Evolutionary conservation across 768 basidiomycete species (phyloP), one percentile per base, ranked within the genome.

Genomic region (Termitomyces sp.): DNA sequence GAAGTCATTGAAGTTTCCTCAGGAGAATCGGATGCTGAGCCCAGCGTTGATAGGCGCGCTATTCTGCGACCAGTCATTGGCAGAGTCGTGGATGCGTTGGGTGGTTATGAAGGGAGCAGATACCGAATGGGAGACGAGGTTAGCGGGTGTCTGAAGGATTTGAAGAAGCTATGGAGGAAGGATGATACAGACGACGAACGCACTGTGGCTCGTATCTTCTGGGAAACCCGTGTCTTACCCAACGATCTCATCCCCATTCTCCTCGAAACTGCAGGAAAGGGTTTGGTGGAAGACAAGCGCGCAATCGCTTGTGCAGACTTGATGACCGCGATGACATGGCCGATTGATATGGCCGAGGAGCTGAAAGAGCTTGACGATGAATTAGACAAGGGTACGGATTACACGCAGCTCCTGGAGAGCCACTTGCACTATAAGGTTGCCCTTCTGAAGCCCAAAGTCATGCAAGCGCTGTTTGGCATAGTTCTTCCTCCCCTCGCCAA

Each of bases 251-350:
- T 98, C 20, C 89, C 93, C 18, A 89, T 98, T 56, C 78, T 98
- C 13, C 78, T 91, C 51, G 81, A 81, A 59, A 94, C 92, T 0
- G 89, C 91, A 0, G 90, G 91, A 12, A 83, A 84, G 54, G 91
- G 91, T 0, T 72, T 78, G 22, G 85, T 89, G 34, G 91, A 93
- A 63, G 91, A 94, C 72, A 90, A 88, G 65, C 79, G 91, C 50
- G 93, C 92, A 0, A 81, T 96, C 30, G 84, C 87, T 0, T 89
- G 88, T 62, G 88, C 86, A 8, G 97, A 98, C 69, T 77, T 99
- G 24, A 87, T 98, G 69, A 91, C 93, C 0, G 95, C 95, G 0
- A 92, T 99, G 91, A 98, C 96, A 1, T 99, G 97, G 97, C 97
- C 97, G 0, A 96, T 99, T 55, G 93, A 98, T 72, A 78, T 98